phyloP scores from a whole-genome alignment of 169 alveolate species.

The Plasmodium blacklocki region DNA sequence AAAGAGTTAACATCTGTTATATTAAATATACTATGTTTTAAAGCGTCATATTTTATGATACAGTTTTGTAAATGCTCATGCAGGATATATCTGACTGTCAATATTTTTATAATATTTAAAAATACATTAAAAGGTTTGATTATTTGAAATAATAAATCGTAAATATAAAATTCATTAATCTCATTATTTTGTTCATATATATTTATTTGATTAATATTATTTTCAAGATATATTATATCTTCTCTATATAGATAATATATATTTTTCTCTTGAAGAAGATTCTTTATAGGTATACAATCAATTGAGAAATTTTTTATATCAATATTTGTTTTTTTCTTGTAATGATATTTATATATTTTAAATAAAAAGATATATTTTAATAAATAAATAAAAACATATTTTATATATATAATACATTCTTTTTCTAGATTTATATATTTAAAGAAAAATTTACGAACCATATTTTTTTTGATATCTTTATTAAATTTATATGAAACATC shows the following conservation, averaged over 20 bases:
- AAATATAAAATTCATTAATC: constrained; percentile 9
- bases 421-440: constrained; percentile 29
- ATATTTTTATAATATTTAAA: constrained; percentile 37
- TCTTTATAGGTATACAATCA: neutral
- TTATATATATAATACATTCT: constrained; percentile 10
- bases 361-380: constrained; percentile 41
- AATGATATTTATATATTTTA: constrained; percentile 2
- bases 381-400: constrained; percentile 25
- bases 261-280: neutral
- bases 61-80: constrained; percentile 45
- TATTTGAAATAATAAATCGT: constrained; percentile 17
- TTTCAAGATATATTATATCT: constrained; percentile 39
- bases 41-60: constrained; percentile 10
- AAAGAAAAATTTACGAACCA: constrained; percentile 21
- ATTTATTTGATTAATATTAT: constrained; percentile 21
- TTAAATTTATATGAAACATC: constrained; percentile 32
- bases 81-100: constrained; percentile 25
- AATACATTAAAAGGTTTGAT: constrained; percentile 37
- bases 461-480: constrained; percentile 19
- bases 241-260: constrained; percentile 19
- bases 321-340: constrained; percentile 4
- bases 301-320: neutral
- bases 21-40: neutral
- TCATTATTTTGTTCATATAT: neutral
- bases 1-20: neutral